Evolutionary conservation across 2,329 filamentous ascomycete species (phyloP), one percentile per base, ranked within the genome.

Genomic region (Penicillium sp.): DNA sequence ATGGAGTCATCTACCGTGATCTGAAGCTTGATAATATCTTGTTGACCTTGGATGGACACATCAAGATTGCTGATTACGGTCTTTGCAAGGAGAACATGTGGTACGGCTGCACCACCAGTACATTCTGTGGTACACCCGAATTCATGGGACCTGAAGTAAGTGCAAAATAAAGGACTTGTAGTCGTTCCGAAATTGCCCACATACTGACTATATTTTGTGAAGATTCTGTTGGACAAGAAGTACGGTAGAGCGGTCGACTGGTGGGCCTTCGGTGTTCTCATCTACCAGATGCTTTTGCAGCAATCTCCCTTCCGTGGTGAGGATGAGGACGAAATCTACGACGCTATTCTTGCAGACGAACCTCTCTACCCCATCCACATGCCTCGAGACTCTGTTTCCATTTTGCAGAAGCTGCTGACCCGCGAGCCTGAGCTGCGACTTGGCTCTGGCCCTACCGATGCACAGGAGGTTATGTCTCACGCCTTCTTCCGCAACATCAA

Each of bases 71-170:
- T 49, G 94, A 99, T 82, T 99, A 96, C 73, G 94, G 94, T 85
- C 85, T 99, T 45, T 99, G 95, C 80, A 99, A 99, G 77, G 94
- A 99, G 72, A 92, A 99, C 67, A 99, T 99, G 94, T 99, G 93
- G 92, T 99, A 95, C 71, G 92, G 92, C 39, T 93, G 90, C 52
- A 97, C 90, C 2, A 99, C 94, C 0, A 93, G 92, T 77, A 99
- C 94, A 7, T 99, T 99, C 80, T 99, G 94, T 72, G 94, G 94
- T 75, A 99, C 94, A n/a, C 94, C 94, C 14, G 94, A 99, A 72
- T 99, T 99, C 64, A 99, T 99, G 94, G 94, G 94, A 8, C 94
- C 94, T 8, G 94, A 99, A 82, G 91, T 95, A 81, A 68, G 80
- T 52, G 11, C 44, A 24, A 37, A 16, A 2, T 24, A 10, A 14